Conservation (phyloP, 495 filamentous ascomycete genomes). For the Trichoderma gamsii region DNA sequence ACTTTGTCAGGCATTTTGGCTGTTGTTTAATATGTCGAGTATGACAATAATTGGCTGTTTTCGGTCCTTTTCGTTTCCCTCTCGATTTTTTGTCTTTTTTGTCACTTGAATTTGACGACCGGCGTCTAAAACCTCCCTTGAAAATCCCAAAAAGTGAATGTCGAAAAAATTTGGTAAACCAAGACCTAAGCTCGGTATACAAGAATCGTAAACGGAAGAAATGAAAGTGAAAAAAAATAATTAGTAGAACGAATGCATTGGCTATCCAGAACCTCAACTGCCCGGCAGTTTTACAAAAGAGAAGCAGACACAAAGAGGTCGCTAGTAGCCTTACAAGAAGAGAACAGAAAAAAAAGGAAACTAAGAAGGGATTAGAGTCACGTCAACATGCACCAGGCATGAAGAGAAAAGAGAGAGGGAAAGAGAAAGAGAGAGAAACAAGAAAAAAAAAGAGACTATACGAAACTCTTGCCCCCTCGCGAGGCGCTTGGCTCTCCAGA, state of each 20-base stretch:
- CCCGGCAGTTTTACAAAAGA: background rate
- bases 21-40: background rate
- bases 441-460: background rate
- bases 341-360: slow-evolving; percentile 24
- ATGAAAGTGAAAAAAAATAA: slow-evolving; percentile 25
- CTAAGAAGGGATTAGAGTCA: slow-evolving; percentile 24
- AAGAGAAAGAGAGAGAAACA: slow-evolving; percentile 22
- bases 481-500: background rate
- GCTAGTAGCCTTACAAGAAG: background rate
- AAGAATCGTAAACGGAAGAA: slow-evolving; percentile 25
- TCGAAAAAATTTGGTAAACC: slow-evolving; percentile 9
- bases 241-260: background rate
- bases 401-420: slow-evolving; percentile 16
- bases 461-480: background rate
- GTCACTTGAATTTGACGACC: slow-evolving; percentile 33
- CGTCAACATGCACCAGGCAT: slow-evolving; percentile 12
- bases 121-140: slow-evolving; percentile 32
- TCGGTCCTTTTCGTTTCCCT: background rate
- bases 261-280: background rate
- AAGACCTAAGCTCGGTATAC: slow-evolving; percentile 8
- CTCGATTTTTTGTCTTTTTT: background rate
- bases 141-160: slow-evolving; percentile 12
- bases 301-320: background rate
- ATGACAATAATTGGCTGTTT: background rate
- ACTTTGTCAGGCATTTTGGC: slow-evolving; percentile 52